Base-by-base conservation (phyloP, 2,329 filamentous ascomycete genomes). In the Alternaria sp. region DNA sequence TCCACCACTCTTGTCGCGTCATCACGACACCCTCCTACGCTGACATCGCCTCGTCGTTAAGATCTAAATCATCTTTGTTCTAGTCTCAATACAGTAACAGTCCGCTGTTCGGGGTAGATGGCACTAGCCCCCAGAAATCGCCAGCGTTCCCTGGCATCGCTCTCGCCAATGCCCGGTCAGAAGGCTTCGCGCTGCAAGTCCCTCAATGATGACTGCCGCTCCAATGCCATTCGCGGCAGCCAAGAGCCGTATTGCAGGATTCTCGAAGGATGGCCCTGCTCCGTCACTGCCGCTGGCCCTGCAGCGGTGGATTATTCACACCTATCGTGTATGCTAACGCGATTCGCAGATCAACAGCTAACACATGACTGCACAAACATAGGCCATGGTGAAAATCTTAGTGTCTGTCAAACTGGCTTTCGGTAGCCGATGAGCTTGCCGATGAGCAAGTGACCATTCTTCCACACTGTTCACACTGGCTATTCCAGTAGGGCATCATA, bases 61-160 rank as follows among this genome's bases (percentile, higher is more conserved):
- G 53, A 61, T 67, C 61, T 61, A 61, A 63, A 66, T 62, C 23
- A 56, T 57, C 46, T 52, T 40, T 46, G 55, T 44, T 59, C 63
- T 64, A 59, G 55, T 53, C 53, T 54, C 59, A 59, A 65, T 63
- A 55, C 61, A 63, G 40, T 59, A 49, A 56, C 49, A 59, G 63
- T 52, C 46, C 53, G 66, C 58, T 70, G 74, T 71, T 73, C 65
- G 62, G 62, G 64, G 73, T 76, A 78, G 70, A 77, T 74, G 75
- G 12, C 17, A 52, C 61, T 63, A 53, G 50, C 51, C 52, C 49
- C 63, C 55, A 47, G 28, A 46, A 30, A 57, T 40, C 51, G 55
- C 49, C 59, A 54, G 53, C 47, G 40, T 55, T 28, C 50, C 62
- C 58, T 67, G 63, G 47, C 58, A 52, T 32, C 44, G 51, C 58